Evolutionary conservation across 2,329 filamentous ascomycete genomes (phyloP), one percentile per base, ranked within the genome.

Genomic region (Diaporthe vaccinii): DNA sequence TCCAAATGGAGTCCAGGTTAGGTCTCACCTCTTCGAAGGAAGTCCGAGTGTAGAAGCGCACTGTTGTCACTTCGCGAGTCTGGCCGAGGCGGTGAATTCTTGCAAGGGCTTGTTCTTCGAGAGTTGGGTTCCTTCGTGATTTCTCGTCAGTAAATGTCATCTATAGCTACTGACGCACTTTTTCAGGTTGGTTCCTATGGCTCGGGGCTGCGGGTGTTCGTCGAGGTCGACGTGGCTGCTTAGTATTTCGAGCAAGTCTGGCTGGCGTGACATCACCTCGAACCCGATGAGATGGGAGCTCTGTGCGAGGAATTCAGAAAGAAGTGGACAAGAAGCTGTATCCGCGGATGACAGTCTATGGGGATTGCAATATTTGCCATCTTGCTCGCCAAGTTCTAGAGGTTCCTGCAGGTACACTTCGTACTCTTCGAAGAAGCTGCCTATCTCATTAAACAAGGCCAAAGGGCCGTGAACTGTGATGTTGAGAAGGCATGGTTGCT

Each of bases 31-130:
- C 79, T 73, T 82, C 81, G 67, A 82, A 81, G 0, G 81, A 79
- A 62, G 82, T 76, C 22, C 75, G 67, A 2, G 80, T 74, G 46
- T 76, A 80, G 34, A 81, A 80, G 0, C 81, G 77, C 1, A 82
- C 75, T 0, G 80, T 82, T 0, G 80, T 81, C 15, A 82, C 81
- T 31, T 80, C 77, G 44, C 72, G 74, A 0, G 44, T 77, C 70
- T 82, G 80, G 0, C 81, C 81, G 7, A 82, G 76, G 20, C 81
- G 76, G 53, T 82, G 78, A 20, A 82, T 79, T 10, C 80, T 77
- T 0, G 80, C 80, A 0, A 82, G 75, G 9, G 80, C 81, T 51
- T 82, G 80, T 4, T 82, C 80, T 59, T 82, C 80, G 2, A 82
- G 67, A 0, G 79, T 82, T 20, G 81, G 81, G 17, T 82, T 82